Evolutionary conservation across 2,329 filamentous ascomycete species (phyloP).

Genomic region (Huntiella decipiens): DNA sequence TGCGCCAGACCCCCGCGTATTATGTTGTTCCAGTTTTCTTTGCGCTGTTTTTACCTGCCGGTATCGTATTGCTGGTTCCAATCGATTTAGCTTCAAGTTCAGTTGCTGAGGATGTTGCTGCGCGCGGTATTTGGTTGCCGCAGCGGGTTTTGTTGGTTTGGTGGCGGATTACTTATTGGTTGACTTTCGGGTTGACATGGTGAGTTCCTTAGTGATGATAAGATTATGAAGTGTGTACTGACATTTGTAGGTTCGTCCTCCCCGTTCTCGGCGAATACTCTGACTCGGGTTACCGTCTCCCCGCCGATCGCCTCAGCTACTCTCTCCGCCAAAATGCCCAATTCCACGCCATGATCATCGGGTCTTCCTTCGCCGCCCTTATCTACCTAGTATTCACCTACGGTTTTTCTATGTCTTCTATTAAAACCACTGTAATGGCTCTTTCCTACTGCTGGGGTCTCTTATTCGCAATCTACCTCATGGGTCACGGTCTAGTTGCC

Average conservation of each 20-base stretch:
- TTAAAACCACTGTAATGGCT: conserved; percentile 81
- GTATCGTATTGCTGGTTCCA: conserved; percentile 78
- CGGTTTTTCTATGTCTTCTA: conserved; percentile 48
- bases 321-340: conserved; percentile 73
- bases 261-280: conserved; percentile 87
- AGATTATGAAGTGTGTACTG: not conserved
- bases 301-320: conserved; percentile 62
- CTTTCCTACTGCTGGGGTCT: conserved; percentile 88
- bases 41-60: conserved; percentile 79
- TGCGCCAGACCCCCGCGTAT: conserved; percentile 79
- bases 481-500: conserved; percentile 90
- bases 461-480: conserved; percentile 81
- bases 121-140: conserved; percentile 74
- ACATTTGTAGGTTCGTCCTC: conserved; percentile 51
- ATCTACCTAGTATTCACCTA: conserved; percentile 70
- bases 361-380: conserved; percentile 49
- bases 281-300: conserved; percentile 81
- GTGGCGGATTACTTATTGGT: conserved; percentile 94
- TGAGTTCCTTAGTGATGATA: conserved; percentile 21
- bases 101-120: conserved; percentile 47
- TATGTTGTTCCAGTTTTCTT: conserved; percentile 86
- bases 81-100: conserved; percentile 87
- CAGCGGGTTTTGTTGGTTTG: conserved; percentile 60
- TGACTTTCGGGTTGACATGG: conserved; percentile 92
- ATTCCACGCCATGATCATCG: conserved; percentile 68